Evolutionary conservation across 345 rosid genomes (phyloP).

Genomic region (Carallia pectinifolia): DNA sequence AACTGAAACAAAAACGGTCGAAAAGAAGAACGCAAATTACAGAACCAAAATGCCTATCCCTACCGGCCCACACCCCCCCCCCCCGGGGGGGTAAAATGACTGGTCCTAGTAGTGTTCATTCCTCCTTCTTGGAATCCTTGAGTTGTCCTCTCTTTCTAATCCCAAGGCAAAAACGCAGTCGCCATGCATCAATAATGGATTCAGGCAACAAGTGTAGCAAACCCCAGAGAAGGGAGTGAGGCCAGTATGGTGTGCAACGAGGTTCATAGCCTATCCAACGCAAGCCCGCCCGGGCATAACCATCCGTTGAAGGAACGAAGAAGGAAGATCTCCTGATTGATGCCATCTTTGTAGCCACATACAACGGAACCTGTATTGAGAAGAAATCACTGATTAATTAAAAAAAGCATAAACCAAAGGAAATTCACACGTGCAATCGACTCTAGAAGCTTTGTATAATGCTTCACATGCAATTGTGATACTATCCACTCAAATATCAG

Average conservation of each 20-base stretch:
- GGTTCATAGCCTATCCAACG: slow-evolving; percentile 68
- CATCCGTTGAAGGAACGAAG: slow-evolving; percentile 66
- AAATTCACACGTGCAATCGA: neutral
- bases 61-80: neutral
- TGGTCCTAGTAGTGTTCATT: slow-evolving; percentile 23
- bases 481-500: too few species aligned
- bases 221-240: slow-evolving; percentile 65
- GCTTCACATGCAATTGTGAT: neutral
- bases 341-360: slow-evolving; percentile 88
- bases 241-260: slow-evolving; percentile 80
- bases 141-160: slow-evolving; percentile 62
- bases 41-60: neutral
- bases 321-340: slow-evolving; percentile 67
- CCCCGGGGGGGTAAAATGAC: neutral
- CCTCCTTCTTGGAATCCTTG: slow-evolving; percentile 67
- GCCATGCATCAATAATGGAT: slow-evolving; percentile 46
- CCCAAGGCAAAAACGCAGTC: slow-evolving; percentile 44
- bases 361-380: slow-evolving; percentile 61
- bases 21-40: neutral
- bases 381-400: slow-evolving; percentile 6
- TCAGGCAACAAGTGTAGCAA: slow-evolving; percentile 48
- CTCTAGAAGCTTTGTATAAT: neutral
- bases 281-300: slow-evolving; percentile 62
- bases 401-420: neutral
- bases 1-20: neutral